A percentile compares a stretch with the other conserved stretches of the same genome.
Evolutionary conservation across 257 asterid species (phyloP).

Genomic region (Voacanga thouarsii): DNA sequence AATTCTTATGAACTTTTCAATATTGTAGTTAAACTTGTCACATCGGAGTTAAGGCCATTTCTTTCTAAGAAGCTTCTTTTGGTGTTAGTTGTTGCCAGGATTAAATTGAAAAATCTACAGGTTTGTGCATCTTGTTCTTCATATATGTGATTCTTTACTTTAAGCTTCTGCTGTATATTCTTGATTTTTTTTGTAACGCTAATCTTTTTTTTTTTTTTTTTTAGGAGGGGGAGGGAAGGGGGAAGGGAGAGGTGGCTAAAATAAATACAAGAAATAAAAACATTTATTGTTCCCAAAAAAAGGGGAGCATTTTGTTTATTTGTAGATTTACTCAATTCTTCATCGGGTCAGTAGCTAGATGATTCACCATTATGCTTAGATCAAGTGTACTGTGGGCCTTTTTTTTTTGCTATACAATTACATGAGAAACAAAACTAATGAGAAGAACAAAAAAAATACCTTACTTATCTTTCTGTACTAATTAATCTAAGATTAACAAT

Average conservation of each 20-base stretch:
- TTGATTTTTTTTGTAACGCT: too few species aligned
- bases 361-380: background rate
- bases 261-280: too few species aligned
- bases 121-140: too few species aligned
- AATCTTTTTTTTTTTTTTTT: too few species aligned
- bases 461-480: background rate
- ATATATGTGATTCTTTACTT: background rate
- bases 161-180: background rate
- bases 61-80: constrained; percentile 74
- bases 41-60: constrained; percentile 55
- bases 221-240: too few species aligned
- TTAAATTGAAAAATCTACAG: constrained; percentile 84
- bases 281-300: too few species aligned
- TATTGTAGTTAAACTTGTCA: constrained; percentile 57
- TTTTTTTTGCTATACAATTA: background rate
- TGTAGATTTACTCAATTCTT: background rate
- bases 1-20: constrained; percentile 5
- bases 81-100: constrained; percentile 94
- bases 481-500: background rate
- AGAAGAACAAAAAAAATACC: background rate
- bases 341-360: background rate
- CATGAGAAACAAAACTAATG: background rate
- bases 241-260: too few species aligned
- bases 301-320: background rate
- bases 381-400: background rate